Conservation (phyloP, 148 eudicot species). For the Linanthus parryae region DNA sequence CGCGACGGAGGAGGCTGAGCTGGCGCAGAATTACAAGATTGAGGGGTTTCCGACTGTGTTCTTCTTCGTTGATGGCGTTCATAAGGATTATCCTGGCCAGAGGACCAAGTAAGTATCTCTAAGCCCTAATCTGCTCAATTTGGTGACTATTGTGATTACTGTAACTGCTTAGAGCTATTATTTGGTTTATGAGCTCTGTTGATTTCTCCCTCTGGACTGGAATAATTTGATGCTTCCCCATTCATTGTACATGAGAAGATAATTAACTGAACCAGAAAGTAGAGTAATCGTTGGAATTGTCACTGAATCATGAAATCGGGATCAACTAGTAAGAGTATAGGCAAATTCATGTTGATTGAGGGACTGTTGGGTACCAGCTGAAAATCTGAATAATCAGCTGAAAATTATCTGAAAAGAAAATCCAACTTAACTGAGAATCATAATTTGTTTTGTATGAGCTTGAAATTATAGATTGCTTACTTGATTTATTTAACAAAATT, state of each 20-base stretch:
- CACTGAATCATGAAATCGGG: too few species aligned
- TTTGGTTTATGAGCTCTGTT: background rate
- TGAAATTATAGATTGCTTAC: too few species aligned
- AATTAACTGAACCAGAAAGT: background rate
- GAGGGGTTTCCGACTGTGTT: constrained; percentile 68
- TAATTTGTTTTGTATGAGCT: too few species aligned
- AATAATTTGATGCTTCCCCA: background rate
- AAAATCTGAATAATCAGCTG: too few species aligned
- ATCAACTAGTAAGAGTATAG: too few species aligned
- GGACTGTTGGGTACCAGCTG: too few species aligned
- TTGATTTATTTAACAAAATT: too few species aligned
- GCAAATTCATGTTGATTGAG: too few species aligned
- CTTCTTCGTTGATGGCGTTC: constrained; percentile 63
- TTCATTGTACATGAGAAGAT: background rate
- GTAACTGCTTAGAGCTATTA: background rate
- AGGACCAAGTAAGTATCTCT: constrained; percentile 55
- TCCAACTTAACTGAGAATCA: too few species aligned
- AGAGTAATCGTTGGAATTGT: background rate
- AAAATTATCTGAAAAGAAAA: too few species aligned
- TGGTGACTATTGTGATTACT: too few species aligned
- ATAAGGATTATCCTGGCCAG: constrained; percentile 48
- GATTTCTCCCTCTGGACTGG: background rate
- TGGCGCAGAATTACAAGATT: constrained; percentile 60
- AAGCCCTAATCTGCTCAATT: too few species aligned
- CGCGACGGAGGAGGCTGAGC: constrained; percentile 55